Evolutionary conservation across 148 eudicot genomes (phyloP).

Genomic region (Mesembryanthemum crystallinum): DNA sequence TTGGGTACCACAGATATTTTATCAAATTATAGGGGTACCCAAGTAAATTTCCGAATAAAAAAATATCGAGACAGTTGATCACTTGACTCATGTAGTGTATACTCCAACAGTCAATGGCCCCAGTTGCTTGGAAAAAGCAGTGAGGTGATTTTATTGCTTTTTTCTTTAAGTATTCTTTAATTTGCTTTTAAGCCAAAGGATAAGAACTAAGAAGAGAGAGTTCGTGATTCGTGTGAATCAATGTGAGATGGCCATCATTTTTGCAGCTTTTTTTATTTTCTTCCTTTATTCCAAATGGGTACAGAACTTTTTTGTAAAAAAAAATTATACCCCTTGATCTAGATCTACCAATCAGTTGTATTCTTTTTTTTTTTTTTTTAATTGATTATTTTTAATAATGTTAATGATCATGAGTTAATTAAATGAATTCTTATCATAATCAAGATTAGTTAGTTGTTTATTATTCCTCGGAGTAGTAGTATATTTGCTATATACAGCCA

Average conservation of each 20-base stretch:
- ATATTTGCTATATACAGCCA: too few relatives aligned
- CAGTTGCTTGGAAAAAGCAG: background rate
- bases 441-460: too few relatives aligned
- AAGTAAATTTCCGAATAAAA: too few relatives aligned
- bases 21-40: too few relatives aligned
- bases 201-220: too few relatives aligned
- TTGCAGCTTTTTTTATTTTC: background rate
- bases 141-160: background rate
- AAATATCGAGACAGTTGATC: too few relatives aligned
- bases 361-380: background rate
- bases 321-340: background rate
- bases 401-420: too few relatives aligned
- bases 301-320: background rate
- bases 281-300: background rate
- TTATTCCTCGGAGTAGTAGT: too few relatives aligned
- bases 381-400: too few relatives aligned
- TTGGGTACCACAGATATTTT: too few relatives aligned
- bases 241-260: slow-evolving; percentile 12
- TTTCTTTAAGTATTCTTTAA: background rate
- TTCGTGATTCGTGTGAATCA: background rate
- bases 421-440: too few relatives aligned
- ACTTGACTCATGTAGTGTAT: too few relatives aligned
- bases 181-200: background rate
- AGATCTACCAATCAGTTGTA: slow-evolving; percentile 9
- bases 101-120: background rate